phyloP scores from a whole-genome alignment of 2,329 filamentous ascomycete species.

The Endothia cerciana region DNA sequence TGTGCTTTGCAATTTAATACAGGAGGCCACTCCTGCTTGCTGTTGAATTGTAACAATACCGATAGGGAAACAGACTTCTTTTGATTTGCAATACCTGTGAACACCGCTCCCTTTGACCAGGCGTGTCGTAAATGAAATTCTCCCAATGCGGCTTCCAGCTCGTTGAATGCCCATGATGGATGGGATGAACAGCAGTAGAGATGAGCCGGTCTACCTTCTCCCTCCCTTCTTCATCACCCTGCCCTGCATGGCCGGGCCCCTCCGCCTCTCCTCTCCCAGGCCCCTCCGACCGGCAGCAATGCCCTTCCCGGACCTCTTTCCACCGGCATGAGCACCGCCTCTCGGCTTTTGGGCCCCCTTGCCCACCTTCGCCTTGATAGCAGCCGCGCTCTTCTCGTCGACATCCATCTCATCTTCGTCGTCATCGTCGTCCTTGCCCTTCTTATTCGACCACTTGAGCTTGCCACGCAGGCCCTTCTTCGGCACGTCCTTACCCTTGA shows the following conservation, averaged over 20 bases:
- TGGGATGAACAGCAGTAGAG: not conserved
- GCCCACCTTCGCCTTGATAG: slow-evolving; percentile 49
- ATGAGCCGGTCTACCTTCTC: slow-evolving; percentile 10
- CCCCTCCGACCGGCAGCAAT: slow-evolving; percentile 38
- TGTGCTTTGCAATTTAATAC: slow-evolving; percentile 16
- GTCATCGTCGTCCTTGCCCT: slow-evolving; percentile 52
- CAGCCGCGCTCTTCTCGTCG: slow-evolving; percentile 55
- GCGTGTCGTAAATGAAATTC: not conserved
- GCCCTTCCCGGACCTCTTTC: slow-evolving; percentile 34
- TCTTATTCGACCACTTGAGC: slow-evolving; percentile 72
- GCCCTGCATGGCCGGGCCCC: slow-evolving; percentile 32
- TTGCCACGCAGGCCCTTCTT: slow-evolving; percentile 68
- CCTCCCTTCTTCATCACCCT: slow-evolving; percentile 37
- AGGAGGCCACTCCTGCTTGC: slow-evolving; percentile 11
- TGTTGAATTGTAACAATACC: slow-evolving; percentile 24
- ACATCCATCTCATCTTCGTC: slow-evolving; percentile 53
- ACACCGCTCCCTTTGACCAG: slow-evolving; percentile 19
- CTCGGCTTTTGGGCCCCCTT: slow-evolving; percentile 44
- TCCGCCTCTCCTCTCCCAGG: slow-evolving; percentile 39
- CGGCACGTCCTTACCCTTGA: slow-evolving; percentile 69
- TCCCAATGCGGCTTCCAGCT: not conserved
- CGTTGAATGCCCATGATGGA: not conserved
- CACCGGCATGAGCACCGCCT: slow-evolving; percentile 40
- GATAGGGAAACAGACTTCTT: slow-evolving; percentile 19
- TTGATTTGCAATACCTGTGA: slow-evolving; percentile 13